Percentiles rank a stretch among this genome's conserved stretches.
Conservation (phyloP, 2,329 filamentous ascomycete genomes). For the Pseudocercospora vitis region DNA sequence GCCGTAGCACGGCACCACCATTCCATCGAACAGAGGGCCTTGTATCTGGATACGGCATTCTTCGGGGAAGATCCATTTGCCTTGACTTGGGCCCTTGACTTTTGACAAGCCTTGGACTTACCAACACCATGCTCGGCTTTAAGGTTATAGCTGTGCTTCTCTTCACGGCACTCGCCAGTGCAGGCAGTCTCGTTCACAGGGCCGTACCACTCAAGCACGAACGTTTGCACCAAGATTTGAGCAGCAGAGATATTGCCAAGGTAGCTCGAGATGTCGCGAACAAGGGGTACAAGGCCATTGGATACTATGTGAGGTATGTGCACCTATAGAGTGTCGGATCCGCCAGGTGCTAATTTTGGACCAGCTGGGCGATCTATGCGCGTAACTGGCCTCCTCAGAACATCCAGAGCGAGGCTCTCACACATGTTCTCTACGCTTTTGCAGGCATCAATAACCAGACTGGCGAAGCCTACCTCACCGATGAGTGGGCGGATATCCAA, state of each 20-base stretch:
- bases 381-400: conserved; percentile 79
- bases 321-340: too few species aligned
- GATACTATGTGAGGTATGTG: conserved; percentile 65
- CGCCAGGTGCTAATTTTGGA: conserved; percentile 22
- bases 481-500: conserved; percentile 65
- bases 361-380: conserved; percentile 57
- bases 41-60: neutral
- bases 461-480: conserved; percentile 73
- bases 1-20: conserved; percentile 6
- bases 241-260: neutral
- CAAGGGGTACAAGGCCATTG: conserved; percentile 64
- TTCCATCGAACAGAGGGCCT: neutral
- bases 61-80: neutral
- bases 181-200: conserved; percentile 3
- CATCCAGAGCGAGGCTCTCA: conserved; percentile 74
- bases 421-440: conserved; percentile 86
- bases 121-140: conserved; percentile 6
- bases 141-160: conserved; percentile 4
- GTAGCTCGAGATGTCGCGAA: conserved; percentile 14
- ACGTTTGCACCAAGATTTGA: conserved; percentile 17
- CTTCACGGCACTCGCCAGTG: conserved; percentile 7
- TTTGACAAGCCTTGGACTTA: conserved; percentile 4
- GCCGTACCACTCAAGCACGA: conserved; percentile 15
- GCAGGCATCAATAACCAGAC: conserved; percentile 76
- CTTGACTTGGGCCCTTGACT: conserved; percentile 10